Evolutionary conservation across 225 moss, liverwort and hornwort species (phyloP).

Genomic region (Takakia lepidozioides): DNA sequence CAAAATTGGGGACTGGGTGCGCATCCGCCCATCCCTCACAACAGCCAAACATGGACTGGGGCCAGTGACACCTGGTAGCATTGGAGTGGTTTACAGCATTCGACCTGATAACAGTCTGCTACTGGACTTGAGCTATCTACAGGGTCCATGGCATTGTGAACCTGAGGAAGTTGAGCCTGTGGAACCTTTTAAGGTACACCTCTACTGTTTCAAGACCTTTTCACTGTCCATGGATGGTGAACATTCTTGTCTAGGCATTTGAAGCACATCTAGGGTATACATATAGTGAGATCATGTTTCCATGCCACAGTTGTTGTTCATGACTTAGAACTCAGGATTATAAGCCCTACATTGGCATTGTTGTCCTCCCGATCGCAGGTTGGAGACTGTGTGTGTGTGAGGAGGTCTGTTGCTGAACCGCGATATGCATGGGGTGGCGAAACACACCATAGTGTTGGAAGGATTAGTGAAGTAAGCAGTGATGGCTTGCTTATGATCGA

Average conservation of each 20-base stretch:
- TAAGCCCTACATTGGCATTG: too few relatives aligned
- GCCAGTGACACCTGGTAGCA: slow-evolving; percentile 39
- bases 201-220: not conserved
- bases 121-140: slow-evolving; percentile 35
- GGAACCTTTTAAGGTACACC: slow-evolving; percentile 28
- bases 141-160: slow-evolving; percentile 45
- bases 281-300: too few relatives aligned
- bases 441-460: slow-evolving; percentile 39
- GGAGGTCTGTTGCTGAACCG: slow-evolving; percentile 42
- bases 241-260: too few relatives aligned
- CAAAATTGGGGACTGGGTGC: slow-evolving; percentile 38
- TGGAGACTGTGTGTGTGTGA: slow-evolving; percentile 38
- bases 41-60: slow-evolving; percentile 39
- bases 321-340: too few relatives aligned
- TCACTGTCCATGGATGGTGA: not conserved
- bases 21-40: slow-evolving; percentile 35
- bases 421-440: slow-evolving; percentile 45
- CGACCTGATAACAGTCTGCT: slow-evolving; percentile 36
- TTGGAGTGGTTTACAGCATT: slow-evolving; percentile 39
- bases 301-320: too few relatives aligned
- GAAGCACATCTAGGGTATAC: too few relatives aligned
- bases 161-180: slow-evolving; percentile 39
- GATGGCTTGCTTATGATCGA: slow-evolving; percentile 47
- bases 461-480: slow-evolving; percentile 38
- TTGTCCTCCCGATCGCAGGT: slow-evolving; percentile 13